A percentile compares a stretch with the other conserved stretches of the same genome.
Conservation (phyloP, 306 rosid species). For the Vicia faba region DNA sequence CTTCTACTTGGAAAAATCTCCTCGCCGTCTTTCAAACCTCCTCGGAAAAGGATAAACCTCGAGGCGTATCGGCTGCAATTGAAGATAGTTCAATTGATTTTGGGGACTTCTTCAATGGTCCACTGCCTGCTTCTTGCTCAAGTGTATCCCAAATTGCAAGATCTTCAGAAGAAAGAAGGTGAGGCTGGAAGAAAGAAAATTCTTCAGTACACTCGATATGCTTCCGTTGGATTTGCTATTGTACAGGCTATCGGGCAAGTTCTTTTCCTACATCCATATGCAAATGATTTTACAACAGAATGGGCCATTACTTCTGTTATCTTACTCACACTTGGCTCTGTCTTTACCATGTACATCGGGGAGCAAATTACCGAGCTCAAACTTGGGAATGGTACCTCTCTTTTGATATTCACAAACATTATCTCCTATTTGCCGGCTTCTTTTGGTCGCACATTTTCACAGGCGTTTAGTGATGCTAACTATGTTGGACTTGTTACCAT, state of each 20-base stretch:
- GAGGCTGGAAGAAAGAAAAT: constrained; percentile 95
- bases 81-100: constrained; percentile 93
- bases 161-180: constrained; percentile 94
- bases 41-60: constrained; percentile 76
- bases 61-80: constrained; percentile 92
- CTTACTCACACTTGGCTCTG: constrained; percentile 84
- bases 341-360: constrained; percentile 82
- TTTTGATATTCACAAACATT: constrained; percentile 92
- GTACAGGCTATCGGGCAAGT: constrained; percentile 99
- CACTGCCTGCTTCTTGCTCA: constrained; percentile 93
- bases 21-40: constrained; percentile 53
- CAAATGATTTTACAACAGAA: constrained; percentile 71
- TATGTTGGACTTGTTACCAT: constrained; percentile 78
- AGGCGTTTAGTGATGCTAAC: constrained; percentile 86
- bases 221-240: constrained; percentile 91
- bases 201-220: constrained; percentile 88
- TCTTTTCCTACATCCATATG: constrained; percentile 90
- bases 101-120: constrained; percentile 95
- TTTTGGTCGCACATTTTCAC: constrained; percentile 77
- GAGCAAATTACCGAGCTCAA: constrained; percentile 86
- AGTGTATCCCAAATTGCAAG: constrained; percentile 91
- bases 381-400: constrained; percentile 98
- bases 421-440: constrained; percentile 98
- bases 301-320: constrained; percentile 85
- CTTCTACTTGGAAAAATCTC: constrained; percentile 60